Base-by-base conservation (phyloP, 345 rosid species). In the Firmiana major region DNA sequence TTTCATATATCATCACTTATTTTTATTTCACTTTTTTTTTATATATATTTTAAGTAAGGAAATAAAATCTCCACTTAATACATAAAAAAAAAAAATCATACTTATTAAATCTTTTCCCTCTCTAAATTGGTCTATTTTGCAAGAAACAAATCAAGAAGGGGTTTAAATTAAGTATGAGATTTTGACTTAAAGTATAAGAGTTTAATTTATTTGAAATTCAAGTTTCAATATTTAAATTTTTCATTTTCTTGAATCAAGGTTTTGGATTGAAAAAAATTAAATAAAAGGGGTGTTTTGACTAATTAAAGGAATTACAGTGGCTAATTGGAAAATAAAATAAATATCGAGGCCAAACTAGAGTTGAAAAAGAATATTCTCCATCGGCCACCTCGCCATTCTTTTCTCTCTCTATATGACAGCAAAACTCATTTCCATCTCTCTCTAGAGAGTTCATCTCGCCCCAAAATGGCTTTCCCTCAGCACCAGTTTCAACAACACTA, bases 401-500 rank as follows among this genome's bases (percentile, higher is more conserved):
- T 24, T 57, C 58, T 40, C 45, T 65, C 45, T 69, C 28, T 36
- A 36, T 8, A 34, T 38, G 40, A 24, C 73, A 21, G 34, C 45
- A 62, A 34, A 15, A 6, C 8, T 24, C 59, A 17, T 49, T 6
- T 4, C 13, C 60, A 3, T 38, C 31, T 74, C 62, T 79, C 81
- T 86, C 53, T 79, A 8, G 45, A 57, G 55, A 26, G 17, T 43
- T 15, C 36, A 58, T 13, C 3, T 48, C 28, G n/a, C 63, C 59
- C 53, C 62, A 57, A 73, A 79, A 86, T 88, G 98, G 97, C 94
- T 81, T 81, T 84, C 42, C 93, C 86, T 81, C 93, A 80, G 40
- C 90, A 76, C 71, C 87, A 84, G 46, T 84, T 88, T 67, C 88
- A 79, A 62, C 83, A 76, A 8, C 74, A 83, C 53, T 78, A 77